phyloP scores from a whole-genome alignment of 768 basidiomycete genomes.

The Strobilomyces dryophilus region DNA sequence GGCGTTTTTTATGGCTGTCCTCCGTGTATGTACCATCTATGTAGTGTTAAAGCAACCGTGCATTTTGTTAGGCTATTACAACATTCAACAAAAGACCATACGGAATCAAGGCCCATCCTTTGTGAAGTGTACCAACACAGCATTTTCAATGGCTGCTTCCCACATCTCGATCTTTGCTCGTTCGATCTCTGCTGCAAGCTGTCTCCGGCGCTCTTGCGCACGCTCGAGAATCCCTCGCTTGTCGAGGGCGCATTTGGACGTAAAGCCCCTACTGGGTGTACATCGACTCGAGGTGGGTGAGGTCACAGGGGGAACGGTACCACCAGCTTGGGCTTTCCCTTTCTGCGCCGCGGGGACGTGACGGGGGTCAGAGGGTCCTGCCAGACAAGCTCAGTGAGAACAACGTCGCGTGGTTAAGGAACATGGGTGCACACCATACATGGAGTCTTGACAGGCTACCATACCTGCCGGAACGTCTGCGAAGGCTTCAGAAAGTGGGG shows the following conservation, averaged over 20 bases:
- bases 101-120: slow-evolving; percentile 24
- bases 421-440: slow-evolving; percentile 7
- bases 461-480: slow-evolving; percentile 4
- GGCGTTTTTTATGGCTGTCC: not conserved
- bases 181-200: slow-evolving; percentile 53
- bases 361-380: not conserved
- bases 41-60: slow-evolving; percentile 5
- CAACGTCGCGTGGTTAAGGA: not conserved
- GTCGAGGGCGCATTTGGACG: slow-evolving; percentile 12
- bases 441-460: not conserved
- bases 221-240: slow-evolving; percentile 46
- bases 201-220: slow-evolving; percentile 50
- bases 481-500: slow-evolving; percentile 19
- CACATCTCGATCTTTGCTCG: slow-evolving; percentile 63
- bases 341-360: slow-evolving; percentile 7
- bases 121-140: slow-evolving; percentile 48
- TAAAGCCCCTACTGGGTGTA: not conserved
- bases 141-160: slow-evolving; percentile 70
- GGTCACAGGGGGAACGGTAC: not conserved
- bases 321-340: slow-evolving; percentile 14
- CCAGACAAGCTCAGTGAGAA: slow-evolving; percentile 3
- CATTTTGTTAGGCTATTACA: not conserved
- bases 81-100: not conserved
- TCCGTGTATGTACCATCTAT: slow-evolving; percentile 21
- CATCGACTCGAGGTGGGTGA: not conserved